A percentile compares a stretch with the other conserved stretches of the same genome.
phyloP scores from a whole-genome alignment of 2,329 filamentous ascomycete species.

The Arthrobotrys sphaeroides region DNA sequence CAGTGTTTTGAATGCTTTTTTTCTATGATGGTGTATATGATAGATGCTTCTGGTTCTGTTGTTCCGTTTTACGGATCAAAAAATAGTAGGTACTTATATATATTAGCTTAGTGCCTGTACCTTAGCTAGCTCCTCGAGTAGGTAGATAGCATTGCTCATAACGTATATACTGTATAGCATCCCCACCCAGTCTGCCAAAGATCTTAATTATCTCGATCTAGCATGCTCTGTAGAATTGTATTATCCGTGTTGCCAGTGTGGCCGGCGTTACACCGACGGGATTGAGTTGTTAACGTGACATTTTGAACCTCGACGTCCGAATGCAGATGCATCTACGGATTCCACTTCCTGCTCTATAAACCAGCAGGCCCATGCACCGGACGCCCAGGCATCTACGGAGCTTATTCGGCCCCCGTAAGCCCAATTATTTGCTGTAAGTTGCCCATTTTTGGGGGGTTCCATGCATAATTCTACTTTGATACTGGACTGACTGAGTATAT shows the following conservation, averaged over 20 bases:
- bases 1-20: not conserved
- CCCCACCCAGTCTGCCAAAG: no score
- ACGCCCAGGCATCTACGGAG: slow-evolving; percentile 4
- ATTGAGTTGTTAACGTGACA: slow-evolving; percentile 3
- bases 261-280: no score
- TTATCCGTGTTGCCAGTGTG: not conserved
- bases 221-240: no score
- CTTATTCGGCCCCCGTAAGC: not conserved
- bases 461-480: not conserved
- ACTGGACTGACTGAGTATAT: not conserved
- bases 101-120: no score
- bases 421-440: not conserved
- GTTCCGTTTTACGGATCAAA: no score
- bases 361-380: slow-evolving; percentile 1
- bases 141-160: no score
- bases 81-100: no score
- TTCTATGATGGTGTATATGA: not conserved
- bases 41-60: not conserved
- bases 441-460: not conserved
- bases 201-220: no score
- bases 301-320: not conserved
- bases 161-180: no score
- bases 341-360: not conserved
- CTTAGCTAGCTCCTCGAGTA: no score
- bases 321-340: not conserved